Evolutionary conservation across 2,329 filamentous ascomycete genomes (phyloP).

Genomic region (Zymoseptoria pseudotritici): DNA sequence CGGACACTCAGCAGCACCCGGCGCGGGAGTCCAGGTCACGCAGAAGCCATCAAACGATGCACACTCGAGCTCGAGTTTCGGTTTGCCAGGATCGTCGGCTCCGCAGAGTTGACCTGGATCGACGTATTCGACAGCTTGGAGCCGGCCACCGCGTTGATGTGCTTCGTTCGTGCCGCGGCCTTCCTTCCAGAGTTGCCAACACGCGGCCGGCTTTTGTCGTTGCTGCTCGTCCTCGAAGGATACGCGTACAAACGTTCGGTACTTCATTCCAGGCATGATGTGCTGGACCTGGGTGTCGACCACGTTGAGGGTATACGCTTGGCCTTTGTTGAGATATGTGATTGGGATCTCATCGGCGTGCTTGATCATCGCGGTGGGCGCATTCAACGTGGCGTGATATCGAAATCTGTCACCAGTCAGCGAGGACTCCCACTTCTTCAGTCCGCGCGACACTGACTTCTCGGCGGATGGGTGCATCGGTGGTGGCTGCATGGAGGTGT

Average conservation of each 20-base stretch:
- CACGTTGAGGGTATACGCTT: conserved; percentile 82
- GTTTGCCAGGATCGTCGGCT: conserved; percentile 42
- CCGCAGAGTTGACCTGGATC: conserved; percentile 53
- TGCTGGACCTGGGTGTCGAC: conserved; percentile 64
- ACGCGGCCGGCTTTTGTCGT: conserved; percentile 69
- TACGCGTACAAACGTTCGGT: conserved; percentile 87
- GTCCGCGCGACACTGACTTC: conserved; percentile 34
- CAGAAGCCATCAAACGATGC: conserved; percentile 92
- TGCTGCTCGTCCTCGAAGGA: conserved; percentile 97
- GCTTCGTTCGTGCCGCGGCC: conserved; percentile 92
- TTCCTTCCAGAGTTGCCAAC: conserved; percentile 94
- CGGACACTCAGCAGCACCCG: conserved; percentile 69
- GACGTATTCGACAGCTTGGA: conserved; percentile 93
- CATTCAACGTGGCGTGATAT: conserved; percentile 82
- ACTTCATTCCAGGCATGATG: conserved; percentile 56
- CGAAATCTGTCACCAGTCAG: conserved; percentile 57
- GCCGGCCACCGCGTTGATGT: conserved; percentile 82
- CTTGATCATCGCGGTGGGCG: conserved; percentile 93
- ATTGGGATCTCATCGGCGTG: conserved; percentile 84
- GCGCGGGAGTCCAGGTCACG: conserved; percentile 67
- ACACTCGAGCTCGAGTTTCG: conserved; percentile 43
- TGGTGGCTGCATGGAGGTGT: conserved; percentile 41
- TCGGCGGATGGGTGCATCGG: conserved; percentile 36
- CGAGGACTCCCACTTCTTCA: background rate
- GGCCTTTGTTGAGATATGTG: conserved; percentile 97